Percentiles rank a stretch among this genome's conserved stretches.
These are phyloP conservation scores for Komagataella pastoris DNA, from an alignment of 805 yeast species.

Conservation along the genomic window DNA sequence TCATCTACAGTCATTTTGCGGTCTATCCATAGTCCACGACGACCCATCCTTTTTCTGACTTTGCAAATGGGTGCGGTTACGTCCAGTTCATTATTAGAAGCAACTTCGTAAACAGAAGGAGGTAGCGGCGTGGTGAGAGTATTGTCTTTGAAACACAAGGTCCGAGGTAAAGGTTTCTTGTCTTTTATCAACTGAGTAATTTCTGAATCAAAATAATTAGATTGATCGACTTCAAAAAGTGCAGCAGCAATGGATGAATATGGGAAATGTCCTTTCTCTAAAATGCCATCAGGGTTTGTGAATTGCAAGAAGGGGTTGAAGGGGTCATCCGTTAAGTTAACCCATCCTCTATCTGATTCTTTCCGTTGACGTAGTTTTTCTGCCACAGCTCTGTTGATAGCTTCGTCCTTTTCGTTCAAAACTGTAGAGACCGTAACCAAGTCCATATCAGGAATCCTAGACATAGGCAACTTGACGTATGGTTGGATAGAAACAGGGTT, in stretches of 20 bases:
- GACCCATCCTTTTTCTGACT: constrained; percentile 63
- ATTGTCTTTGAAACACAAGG: constrained; percentile 31
- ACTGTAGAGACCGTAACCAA: constrained; percentile 71
- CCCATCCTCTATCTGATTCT: constrained; percentile 59
- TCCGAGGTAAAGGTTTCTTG: constrained; percentile 29
- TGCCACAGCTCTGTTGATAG: constrained; percentile 71
- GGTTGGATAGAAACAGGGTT: constrained; percentile 44
- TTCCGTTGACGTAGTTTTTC: constrained; percentile 68
- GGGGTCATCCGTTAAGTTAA: constrained; percentile 80
- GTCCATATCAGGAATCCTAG: constrained; percentile 89
- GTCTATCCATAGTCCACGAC: constrained; percentile 64
- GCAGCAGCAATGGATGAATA: constrained; percentile 69
- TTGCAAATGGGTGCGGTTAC: constrained; percentile 39
- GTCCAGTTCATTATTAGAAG: constrained; percentile 9
- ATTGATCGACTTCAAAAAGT: constrained; percentile 48
- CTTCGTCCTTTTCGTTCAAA: constrained; percentile 59
- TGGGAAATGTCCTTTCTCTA: constrained; percentile 56
- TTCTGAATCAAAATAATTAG: constrained; percentile 34
- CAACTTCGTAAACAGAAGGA: constrained; percentile 31
- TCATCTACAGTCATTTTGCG: constrained; percentile 37
- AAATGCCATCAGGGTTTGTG: constrained; percentile 32
- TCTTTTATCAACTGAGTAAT: constrained; percentile 29
- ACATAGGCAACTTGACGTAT: constrained; percentile 76
- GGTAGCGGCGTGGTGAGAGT: constrained; percentile 28
- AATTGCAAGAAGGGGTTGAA: constrained; percentile 70